phyloP scores from a whole-genome alignment of 768 basidiomycete species.

The Pleurotus eryngii region DNA sequence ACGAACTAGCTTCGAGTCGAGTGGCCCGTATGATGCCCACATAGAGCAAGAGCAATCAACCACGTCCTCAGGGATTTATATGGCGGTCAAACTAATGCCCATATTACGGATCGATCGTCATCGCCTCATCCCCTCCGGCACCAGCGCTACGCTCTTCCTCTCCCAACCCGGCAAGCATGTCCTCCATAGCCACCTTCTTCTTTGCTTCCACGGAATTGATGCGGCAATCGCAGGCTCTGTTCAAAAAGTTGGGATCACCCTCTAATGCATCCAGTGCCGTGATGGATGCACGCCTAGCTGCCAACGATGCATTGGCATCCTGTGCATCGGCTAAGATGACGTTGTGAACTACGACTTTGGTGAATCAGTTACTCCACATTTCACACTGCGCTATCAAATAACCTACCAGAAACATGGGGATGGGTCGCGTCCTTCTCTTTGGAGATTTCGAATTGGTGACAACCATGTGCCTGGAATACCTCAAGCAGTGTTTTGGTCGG shows the following conservation, averaged over 20 bases:
- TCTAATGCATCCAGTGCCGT: constrained; percentile 70
- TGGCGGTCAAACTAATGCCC: too few species aligned
- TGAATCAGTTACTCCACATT: background rate
- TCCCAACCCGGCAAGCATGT: constrained; percentile 20
- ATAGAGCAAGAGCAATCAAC: too few species aligned
- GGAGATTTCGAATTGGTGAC: constrained; percentile 58
- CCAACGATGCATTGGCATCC: constrained; percentile 47
- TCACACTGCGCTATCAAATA: constrained; percentile 8
- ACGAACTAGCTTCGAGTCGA: too few species aligned
- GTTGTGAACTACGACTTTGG: constrained; percentile 65
- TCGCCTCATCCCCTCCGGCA: background rate
- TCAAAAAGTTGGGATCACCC: constrained; percentile 58
- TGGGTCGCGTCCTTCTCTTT: constrained; percentile 41
- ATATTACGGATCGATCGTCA: background rate
- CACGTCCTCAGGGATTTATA: too few species aligned
- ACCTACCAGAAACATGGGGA: constrained; percentile 53
- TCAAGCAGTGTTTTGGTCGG: constrained; percentile 76
- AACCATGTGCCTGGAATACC: constrained; percentile 67
- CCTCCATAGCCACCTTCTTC: constrained; percentile 25
- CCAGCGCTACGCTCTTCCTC: constrained; percentile 15
- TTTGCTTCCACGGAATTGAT: constrained; percentile 35
- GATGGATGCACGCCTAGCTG: constrained; percentile 58
- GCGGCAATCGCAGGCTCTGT: constrained; percentile 67
- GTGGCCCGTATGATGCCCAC: too few species aligned
- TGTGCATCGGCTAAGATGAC: constrained; percentile 56